Base-by-base conservation (phyloP, 2,329 filamentous ascomycete species). In the Aspergillus unguis region DNA sequence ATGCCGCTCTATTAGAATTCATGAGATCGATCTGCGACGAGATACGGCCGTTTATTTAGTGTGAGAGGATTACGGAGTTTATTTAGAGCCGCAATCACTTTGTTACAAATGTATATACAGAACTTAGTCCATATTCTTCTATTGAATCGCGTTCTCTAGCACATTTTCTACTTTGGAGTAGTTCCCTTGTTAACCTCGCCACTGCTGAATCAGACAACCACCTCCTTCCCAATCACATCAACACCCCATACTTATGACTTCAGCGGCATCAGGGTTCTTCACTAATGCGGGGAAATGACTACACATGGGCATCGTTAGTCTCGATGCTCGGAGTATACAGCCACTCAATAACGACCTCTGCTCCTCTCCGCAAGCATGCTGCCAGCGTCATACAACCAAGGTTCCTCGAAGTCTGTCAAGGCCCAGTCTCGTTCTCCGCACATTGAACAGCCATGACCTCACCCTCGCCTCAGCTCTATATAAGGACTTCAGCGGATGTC, bases 1-100 rank as follows among this genome's bases (percentile, higher is more conserved):
- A 50, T 56, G 33, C 54, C 54, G 17, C 47, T 56, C 10, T 56
- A 44, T 40, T 55, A 45, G 11, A 6, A 25, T 27, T 33, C 42
- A 26, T 3, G 2, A n/a, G 11, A 31, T 6, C 8, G 4, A 31
- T 28, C 26, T 17, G 3, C n/a, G 36, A 49, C 17, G 40, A 48
- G 31, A 42, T 25, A 37, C 26, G 40, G 25, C 25, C 6, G 6
- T 25, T 42, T 41, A 37, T 43, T 10, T 10, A 37, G 11, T 7
- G 23, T 7, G 25, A 23, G 10, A 27, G 0, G 3, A 26, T 25
- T 23, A 43, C n/a, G 29, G 17, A 3, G 41, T 36, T 36, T 17
- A 6, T 5, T 17, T 17, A 36, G 0, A 17, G 1, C 3, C 11
- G 5, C 5, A 10, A 2, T 17, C 17, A 17, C 33, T 36, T 36